Conservation (phyloP, 208 protist species). For the Zelonia costaricensis region DNA sequence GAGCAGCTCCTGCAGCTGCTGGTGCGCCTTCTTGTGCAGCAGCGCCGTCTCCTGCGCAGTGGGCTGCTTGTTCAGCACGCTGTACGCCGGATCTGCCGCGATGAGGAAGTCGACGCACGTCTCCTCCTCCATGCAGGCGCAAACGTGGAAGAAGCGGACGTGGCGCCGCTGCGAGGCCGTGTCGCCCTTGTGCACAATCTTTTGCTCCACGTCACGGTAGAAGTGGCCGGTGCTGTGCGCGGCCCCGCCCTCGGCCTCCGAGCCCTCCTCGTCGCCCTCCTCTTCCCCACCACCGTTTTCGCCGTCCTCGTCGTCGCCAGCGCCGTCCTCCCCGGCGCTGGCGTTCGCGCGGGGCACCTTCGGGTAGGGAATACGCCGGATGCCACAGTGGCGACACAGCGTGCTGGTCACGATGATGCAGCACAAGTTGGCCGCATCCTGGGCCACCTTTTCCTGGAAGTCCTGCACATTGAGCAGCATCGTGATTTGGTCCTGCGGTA, state of each 20-base stretch:
- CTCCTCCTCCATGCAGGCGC: slow-evolving; percentile 64
- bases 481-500: slow-evolving; percentile 51
- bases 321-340: slow-evolving; percentile 1
- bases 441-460: slow-evolving; percentile 54
- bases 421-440: slow-evolving; percentile 69
- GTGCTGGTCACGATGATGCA: slow-evolving; percentile 80
- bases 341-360: slow-evolving; percentile 12
- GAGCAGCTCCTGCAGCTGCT: slow-evolving; percentile 65
- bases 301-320: slow-evolving; percentile 18
- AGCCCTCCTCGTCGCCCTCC: slow-evolving; percentile 23
- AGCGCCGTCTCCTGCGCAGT: slow-evolving; percentile 42
- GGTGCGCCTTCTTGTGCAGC: slow-evolving; percentile 63
- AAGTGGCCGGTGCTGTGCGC: slow-evolving; percentile 22
- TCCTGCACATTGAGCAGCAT: slow-evolving; percentile 68
- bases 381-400: slow-evolving; percentile 68
- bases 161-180: slow-evolving; percentile 48
- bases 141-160: slow-evolving; percentile 85
- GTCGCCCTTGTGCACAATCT: slow-evolving; percentile 35
- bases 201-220: slow-evolving; percentile 51
- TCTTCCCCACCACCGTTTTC: slow-evolving; percentile 29
- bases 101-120: slow-evolving; percentile 66
- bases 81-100: slow-evolving; percentile 57
- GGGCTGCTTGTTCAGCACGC: slow-evolving; percentile 50
- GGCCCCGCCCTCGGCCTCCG: slow-evolving; percentile 6
- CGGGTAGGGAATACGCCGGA: slow-evolving; percentile 50